Evolutionary conservation across 768 basidiomycete genomes (phyloP), one percentile per base, ranked within the genome.

Genomic region (Royoungia palumana): DNA sequence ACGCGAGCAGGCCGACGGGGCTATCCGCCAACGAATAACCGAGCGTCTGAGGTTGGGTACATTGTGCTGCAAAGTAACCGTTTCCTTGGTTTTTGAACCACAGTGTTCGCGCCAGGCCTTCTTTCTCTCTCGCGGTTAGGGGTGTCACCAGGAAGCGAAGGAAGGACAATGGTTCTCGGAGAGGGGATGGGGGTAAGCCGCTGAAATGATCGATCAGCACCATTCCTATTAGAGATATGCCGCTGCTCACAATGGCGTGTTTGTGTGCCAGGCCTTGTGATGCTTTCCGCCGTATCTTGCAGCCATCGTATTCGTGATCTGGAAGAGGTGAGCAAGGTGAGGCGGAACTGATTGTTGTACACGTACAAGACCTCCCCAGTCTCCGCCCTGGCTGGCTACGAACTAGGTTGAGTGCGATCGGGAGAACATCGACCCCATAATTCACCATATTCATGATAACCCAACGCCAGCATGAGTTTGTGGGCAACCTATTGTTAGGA

Each of bases 21-120:
- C 80, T 82, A 54, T 84, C 82, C 0, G 77, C 67, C 5, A 84
- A 64, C 11, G 67, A 53, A 54, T 83, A 83, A 0, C 78, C 81
- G 3, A 80, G 56, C 0, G 79, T 80, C 54, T 80, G 79, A 0
- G 78, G 78, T 47, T 73, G 69, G 1, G 78, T 79, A n/a, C 40
- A 19, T 17, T 75, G 75, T 41, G 60, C 49, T 0, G 4, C 8
- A 2, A 41, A 30, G 44, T 75, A 75, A 14, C 71, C 75, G 0
- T 4, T 8, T 4, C 71, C 72, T n/a, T 35, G 41, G 7, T 14
- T 10, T 0, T 2, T 24, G 54, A 66, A 64, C 56, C 60, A 55
- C 2, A 32, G 24, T 3, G 56, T 28, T 3, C 63, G 59, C 9
- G 39, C 41, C 1, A 69, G 28, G 1, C 59, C 63, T 1, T 56